These are phyloP conservation scores for Aspergillus pseudonomiae DNA, from an alignment of 2,329 filamentous ascomycete genomes.

Conservation along the genomic window DNA sequence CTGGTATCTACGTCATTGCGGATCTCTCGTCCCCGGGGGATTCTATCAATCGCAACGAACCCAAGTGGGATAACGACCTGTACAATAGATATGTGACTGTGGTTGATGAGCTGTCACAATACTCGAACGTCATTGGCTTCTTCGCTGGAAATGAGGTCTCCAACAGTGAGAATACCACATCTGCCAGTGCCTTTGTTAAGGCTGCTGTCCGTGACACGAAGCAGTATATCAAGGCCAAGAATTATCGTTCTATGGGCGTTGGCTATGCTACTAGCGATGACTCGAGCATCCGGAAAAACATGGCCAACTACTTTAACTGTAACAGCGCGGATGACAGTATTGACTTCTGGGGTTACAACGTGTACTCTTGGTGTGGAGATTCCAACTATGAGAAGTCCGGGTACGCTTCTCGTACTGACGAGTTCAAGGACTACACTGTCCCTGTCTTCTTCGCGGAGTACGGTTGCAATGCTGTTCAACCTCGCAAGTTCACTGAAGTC, in stretches of 20 bases:
- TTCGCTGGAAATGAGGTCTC: slow-evolving; percentile 97
- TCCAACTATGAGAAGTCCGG: slow-evolving; percentile 76
- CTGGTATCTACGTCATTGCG: slow-evolving; percentile 91
- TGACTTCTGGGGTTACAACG: slow-evolving; percentile 99
- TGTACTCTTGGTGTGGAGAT: slow-evolving; percentile 96
- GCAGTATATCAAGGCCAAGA: slow-evolving; percentile 79
- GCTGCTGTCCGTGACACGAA: slow-evolving; percentile 94
- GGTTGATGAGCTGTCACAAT: slow-evolving; percentile 75
- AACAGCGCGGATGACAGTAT: slow-evolving; percentile 68
- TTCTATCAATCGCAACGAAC: slow-evolving; percentile 81
- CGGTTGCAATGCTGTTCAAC: slow-evolving; percentile 77
- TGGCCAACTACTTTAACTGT: slow-evolving; percentile 94
- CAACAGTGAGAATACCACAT: slow-evolving; percentile 82
- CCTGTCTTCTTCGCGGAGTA: slow-evolving; percentile 98
- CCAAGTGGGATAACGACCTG: slow-evolving; percentile 75
- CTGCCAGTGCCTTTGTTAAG: slow-evolving; percentile 91
- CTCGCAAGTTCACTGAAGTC: slow-evolving; percentile 83
- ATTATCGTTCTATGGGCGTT: slow-evolving; percentile 77
- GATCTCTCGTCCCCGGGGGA: slow-evolving; percentile 78
- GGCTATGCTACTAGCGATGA: slow-evolving; percentile 96
- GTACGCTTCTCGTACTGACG: slow-evolving; percentile 76
- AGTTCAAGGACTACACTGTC: slow-evolving; percentile 85
- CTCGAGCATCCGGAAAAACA: slow-evolving; percentile 73
- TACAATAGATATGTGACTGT: slow-evolving; percentile 80
- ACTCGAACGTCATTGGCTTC: slow-evolving; percentile 90